These are phyloP conservation scores for Vinca major DNA, from an alignment of 305 asterid genomes.

Conservation along the genomic window DNA sequence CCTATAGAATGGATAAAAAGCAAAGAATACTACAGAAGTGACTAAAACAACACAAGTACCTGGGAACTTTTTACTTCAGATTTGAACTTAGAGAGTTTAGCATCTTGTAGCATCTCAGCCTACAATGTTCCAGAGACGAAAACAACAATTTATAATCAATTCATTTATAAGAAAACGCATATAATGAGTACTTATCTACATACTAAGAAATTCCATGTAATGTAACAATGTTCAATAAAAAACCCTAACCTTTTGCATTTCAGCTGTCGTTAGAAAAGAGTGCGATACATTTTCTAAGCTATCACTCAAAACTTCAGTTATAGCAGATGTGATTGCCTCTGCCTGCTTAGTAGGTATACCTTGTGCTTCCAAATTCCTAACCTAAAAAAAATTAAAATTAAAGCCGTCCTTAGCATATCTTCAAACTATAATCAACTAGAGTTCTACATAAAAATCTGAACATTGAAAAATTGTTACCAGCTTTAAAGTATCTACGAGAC, in stretches of 20 bases:
- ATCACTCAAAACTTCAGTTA: constrained; percentile 41
- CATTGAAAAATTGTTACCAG: constrained; percentile 26
- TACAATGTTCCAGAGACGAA: constrained; percentile 14
- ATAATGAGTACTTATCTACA: no score
- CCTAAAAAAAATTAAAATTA: constrained; percentile 21
- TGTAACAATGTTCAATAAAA: neutral
- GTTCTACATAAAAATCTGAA: neutral
- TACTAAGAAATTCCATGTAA: neutral
- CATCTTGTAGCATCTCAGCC: constrained; percentile 35
- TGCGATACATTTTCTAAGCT: constrained; percentile 45
- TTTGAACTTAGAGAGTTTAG: constrained; percentile 43
- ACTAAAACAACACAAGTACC: constrained; percentile 23
- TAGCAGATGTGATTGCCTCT: constrained; percentile 56
- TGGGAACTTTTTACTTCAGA: constrained; percentile 47
- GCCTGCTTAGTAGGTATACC: constrained; percentile 54
- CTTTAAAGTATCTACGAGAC: constrained; percentile 46
- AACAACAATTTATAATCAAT: constrained; percentile 3
- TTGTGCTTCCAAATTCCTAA: constrained; percentile 50
- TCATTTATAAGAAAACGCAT: no score
- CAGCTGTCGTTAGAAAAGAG: constrained; percentile 38
- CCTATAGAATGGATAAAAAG: neutral
- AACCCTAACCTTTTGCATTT: constrained; percentile 50
- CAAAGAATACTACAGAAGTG: neutral
- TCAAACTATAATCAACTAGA: neutral
- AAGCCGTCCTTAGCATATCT: neutral